These are phyloP conservation scores for Hymenoscyphus repandus DNA, from an alignment of 2,329 filamentous ascomycete genomes.

Conservation along the genomic window DNA sequence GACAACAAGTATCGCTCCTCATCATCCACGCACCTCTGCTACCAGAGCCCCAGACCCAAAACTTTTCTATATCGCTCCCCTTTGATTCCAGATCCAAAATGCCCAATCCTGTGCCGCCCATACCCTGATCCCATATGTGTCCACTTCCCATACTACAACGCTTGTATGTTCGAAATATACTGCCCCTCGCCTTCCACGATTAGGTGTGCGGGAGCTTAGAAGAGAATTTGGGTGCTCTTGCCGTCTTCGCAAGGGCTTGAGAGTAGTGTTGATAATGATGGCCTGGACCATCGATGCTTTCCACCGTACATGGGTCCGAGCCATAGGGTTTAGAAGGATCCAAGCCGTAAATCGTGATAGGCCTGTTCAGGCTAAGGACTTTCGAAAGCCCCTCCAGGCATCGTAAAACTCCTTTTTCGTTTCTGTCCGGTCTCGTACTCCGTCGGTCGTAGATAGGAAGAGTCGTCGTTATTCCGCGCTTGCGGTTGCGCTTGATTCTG, in stretches of 20 bases:
- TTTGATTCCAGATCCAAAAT: no score
- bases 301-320: neutral
- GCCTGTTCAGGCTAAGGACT: conserved; percentile 11
- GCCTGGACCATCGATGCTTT: neutral
- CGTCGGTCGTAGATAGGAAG: conserved; percentile 21
- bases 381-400: conserved; percentile 22
- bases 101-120: no score
- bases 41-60: no score
- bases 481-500: conserved; percentile 21
- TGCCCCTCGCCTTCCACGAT: neutral
- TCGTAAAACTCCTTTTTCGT: conserved; percentile 27
- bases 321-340: neutral
- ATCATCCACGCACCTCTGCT: no score
- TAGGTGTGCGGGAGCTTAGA: neutral
- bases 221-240: neutral
- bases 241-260: neutral
- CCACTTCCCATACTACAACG: neutral
- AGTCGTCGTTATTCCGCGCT: conserved; percentile 19
- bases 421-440: conserved; percentile 27
- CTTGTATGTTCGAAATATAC: neutral
- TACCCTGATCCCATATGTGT: no score
- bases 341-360: neutral
- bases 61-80: no score
- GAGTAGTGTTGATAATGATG: neutral
- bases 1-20: no score